Evolutionary conservation across 1,284 basidiomycete genomes (phyloP).

Genomic region (Ustilago nuda): DNA sequence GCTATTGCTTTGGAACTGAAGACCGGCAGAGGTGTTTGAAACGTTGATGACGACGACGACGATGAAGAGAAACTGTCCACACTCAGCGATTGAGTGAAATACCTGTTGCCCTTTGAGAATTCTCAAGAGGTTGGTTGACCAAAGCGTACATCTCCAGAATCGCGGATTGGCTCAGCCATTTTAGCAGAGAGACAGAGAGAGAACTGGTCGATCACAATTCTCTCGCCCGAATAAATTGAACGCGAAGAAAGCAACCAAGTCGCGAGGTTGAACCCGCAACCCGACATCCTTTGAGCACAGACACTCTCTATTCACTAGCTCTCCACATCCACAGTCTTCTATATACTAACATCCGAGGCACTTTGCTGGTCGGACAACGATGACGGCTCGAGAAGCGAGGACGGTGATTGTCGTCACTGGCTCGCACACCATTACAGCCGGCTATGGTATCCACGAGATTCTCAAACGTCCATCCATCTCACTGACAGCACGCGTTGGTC

Average conservation of each 20-base stretch:
- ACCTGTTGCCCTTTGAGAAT: background rate
- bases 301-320: slow-evolving; percentile 5
- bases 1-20: background rate
- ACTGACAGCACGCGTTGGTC: slow-evolving; percentile 67
- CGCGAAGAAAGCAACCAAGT: slow-evolving; percentile 28
- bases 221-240: slow-evolving; percentile 34
- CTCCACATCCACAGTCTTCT: background rate
- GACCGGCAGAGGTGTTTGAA: background rate
- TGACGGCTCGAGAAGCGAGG: slow-evolving; percentile 79
- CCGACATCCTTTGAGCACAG: slow-evolving; percentile 21
- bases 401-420: slow-evolving; percentile 85
- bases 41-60: background rate
- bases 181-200: background rate
- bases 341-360: background rate
- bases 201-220: slow-evolving; percentile 36
- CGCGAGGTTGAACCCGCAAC: slow-evolving; percentile 21
- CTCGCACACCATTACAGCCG: slow-evolving; percentile 78
- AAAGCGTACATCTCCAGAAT: slow-evolving; percentile 33
- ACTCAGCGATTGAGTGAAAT: background rate
- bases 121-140: slow-evolving; percentile 39
- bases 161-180: slow-evolving; percentile 33
- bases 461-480: slow-evolving; percentile 78
- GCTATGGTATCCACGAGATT: slow-evolving; percentile 83
- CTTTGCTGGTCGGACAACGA: slow-evolving; percentile 5
- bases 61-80: background rate